Evolutionary conservation across 805 yeast species (phyloP).

Genomic region (Hanseniaspora mollemarum): DNA sequence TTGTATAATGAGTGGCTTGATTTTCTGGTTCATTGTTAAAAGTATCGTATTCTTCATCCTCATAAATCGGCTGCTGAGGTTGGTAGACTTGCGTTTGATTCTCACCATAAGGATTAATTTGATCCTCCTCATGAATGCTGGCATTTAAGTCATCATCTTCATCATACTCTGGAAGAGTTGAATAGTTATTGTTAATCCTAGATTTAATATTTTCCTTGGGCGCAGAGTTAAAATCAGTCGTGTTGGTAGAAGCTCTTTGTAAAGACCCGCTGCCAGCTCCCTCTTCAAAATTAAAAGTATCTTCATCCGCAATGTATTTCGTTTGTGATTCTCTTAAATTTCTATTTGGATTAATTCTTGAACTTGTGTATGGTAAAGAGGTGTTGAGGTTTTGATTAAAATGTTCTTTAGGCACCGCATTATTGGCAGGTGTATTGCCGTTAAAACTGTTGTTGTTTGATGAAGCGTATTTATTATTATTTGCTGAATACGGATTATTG

Average conservation of each 20-base stretch:
- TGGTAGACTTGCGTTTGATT: conserved; percentile 23
- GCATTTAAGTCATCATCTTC: conserved; percentile 29
- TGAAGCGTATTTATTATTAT: not conserved
- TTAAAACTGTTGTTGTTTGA: not conserved
- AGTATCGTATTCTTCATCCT: conserved; percentile 44
- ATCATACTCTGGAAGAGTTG: conserved; percentile 18
- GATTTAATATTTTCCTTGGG: not conserved
- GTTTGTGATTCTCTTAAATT: conserved; percentile 12
- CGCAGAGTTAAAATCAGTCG: conserved; percentile 24
- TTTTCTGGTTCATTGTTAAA: conserved; percentile 57
- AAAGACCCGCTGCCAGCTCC: not conserved
- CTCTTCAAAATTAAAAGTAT: conserved; percentile 24
- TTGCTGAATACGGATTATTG: conserved; percentile 1
- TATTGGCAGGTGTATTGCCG: not conserved
- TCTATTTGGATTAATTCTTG: conserved; percentile 4
- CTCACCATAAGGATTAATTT: conserved; percentile 23
- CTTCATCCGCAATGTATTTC: conserved; percentile 16
- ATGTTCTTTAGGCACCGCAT: not conserved
- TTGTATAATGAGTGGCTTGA: conserved; percentile 23
- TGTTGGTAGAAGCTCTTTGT: not conserved
- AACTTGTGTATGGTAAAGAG: conserved; percentile 15
- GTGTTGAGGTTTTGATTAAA: conserved; percentile 15
- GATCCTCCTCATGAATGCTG: conserved; percentile 19
- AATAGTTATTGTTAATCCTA: not conserved
- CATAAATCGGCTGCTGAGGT: conserved; percentile 17